Conservation (phyloP, 306 rosid species). For the Biancaea sappan region DNA sequence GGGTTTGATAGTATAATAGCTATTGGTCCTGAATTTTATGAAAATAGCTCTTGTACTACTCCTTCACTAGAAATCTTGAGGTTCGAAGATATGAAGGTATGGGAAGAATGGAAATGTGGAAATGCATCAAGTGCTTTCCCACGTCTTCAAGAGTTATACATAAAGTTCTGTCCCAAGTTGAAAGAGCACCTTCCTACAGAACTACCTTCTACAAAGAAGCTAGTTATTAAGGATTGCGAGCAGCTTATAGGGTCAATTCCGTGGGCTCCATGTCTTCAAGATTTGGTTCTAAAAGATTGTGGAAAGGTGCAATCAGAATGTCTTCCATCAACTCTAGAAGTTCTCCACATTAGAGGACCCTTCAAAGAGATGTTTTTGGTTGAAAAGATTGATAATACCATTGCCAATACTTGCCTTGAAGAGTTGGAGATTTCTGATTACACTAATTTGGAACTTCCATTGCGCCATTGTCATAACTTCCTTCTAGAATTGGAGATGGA, state of each 20-base stretch:
- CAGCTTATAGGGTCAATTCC: neutral
- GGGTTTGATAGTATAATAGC: no score
- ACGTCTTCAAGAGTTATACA: neutral
- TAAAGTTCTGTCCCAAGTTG: neutral
- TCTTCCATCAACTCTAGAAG: neutral
- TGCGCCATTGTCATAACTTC: neutral
- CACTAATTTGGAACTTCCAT: neutral
- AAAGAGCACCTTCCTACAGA: neutral
- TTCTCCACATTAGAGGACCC: neutral
- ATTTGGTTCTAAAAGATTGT: neutral
- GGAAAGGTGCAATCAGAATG: neutral
- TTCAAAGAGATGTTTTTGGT: neutral
- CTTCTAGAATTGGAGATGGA: neutral
- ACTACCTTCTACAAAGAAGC: neutral
- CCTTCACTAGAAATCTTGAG: constrained; percentile 5
- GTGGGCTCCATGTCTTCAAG: neutral
- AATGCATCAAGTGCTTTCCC: neutral
- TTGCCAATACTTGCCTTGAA: neutral
- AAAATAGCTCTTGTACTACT: no score
- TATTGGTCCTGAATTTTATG: no score
- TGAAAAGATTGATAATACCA: neutral
- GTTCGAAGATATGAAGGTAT: neutral
- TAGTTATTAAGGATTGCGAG: neutral
- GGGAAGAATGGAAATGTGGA: constrained; percentile 19
- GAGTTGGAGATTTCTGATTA: neutral